Evolutionary conservation across 1,139 yeast species (phyloP).

Genomic region (Ogataea hybrid): DNA sequence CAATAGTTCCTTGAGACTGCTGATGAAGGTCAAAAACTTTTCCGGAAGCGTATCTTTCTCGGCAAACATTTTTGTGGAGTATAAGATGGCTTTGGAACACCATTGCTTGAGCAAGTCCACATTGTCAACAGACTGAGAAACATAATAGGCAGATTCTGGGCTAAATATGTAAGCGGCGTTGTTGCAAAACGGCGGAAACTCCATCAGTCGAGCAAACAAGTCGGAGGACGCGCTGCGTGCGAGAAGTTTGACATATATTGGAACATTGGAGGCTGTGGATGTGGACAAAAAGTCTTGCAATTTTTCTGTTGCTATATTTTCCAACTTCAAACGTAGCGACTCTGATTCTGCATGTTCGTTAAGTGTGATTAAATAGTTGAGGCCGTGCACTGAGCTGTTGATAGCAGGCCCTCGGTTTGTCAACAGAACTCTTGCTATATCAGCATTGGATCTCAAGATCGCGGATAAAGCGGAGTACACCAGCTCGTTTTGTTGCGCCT

Average conservation of each 20-base stretch:
- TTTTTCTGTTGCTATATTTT: conserved; percentile 1
- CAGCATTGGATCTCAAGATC: conserved; percentile 1
- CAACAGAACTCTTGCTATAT: background rate
- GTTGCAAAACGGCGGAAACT: conserved; percentile 14
- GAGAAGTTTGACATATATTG: conserved; percentile 2
- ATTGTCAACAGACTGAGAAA: conserved; percentile 3
- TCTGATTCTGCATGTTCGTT: background rate
- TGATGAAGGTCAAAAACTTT: conserved; percentile 30
- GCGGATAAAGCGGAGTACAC: conserved; percentile 1
- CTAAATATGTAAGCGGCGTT: conserved; percentile 29
- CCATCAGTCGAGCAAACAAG: background rate
- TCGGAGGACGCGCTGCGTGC: background rate
- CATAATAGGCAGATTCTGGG: conserved; percentile 22
- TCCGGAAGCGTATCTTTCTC: conserved; percentile 35
- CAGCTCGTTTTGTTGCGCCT: background rate
- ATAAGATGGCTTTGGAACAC: conserved; percentile 52
- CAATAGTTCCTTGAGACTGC: conserved; percentile 33
- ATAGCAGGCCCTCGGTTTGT: background rate
- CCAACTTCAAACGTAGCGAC: conserved; percentile 1
- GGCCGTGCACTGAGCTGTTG: background rate
- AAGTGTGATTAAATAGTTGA: conserved; percentile 6
- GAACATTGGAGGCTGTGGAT: background rate
- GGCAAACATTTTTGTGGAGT: conserved; percentile 62
- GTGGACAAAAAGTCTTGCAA: background rate
- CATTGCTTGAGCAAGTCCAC: conserved; percentile 31